phyloP scores from a whole-genome alignment of 345 rosid genomes.

The Acer negundo region DNA sequence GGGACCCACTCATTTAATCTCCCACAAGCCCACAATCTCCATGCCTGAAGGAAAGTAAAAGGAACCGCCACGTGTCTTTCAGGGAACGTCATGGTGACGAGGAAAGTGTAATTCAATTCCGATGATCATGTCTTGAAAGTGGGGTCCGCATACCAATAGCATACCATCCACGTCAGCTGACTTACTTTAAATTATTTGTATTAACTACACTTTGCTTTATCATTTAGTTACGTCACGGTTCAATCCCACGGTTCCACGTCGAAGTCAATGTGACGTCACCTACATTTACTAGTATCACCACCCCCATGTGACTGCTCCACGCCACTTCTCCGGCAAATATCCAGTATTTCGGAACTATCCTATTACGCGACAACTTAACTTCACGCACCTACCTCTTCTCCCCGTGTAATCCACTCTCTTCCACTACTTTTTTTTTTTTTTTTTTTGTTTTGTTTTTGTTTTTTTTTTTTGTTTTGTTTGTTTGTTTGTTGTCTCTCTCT shows the following conservation, averaged over 20 bases:
- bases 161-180: constrained; percentile 18
- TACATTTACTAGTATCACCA: constrained; percentile 8
- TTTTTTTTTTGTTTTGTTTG: too few relatives aligned
- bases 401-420: constrained; percentile 10
- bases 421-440: neutral
- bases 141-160: constrained; percentile 15
- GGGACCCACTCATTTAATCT: constrained; percentile 1
- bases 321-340: constrained; percentile 18
- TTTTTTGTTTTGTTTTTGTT: too few relatives aligned
- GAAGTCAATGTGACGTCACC: constrained; percentile 30
- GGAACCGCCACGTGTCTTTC: constrained; percentile 34
- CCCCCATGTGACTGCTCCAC: constrained; percentile 29
- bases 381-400: neutral
- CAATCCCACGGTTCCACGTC: constrained; percentile 22
- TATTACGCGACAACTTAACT: neutral
- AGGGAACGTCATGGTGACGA: constrained; percentile 40
- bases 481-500: too few relatives aligned
- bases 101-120: constrained; percentile 31
- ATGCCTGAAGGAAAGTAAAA: constrained; percentile 36
- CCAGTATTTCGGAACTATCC: constrained; percentile 24
- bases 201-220: constrained; percentile 6
- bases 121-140: constrained; percentile 28
- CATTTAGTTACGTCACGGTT: constrained; percentile 23
- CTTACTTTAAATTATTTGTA: too few relatives aligned
- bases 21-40: constrained; percentile 34